Base-by-base conservation (phyloP, 441 rosid genomes). In the Euphorbia corollata region DNA sequence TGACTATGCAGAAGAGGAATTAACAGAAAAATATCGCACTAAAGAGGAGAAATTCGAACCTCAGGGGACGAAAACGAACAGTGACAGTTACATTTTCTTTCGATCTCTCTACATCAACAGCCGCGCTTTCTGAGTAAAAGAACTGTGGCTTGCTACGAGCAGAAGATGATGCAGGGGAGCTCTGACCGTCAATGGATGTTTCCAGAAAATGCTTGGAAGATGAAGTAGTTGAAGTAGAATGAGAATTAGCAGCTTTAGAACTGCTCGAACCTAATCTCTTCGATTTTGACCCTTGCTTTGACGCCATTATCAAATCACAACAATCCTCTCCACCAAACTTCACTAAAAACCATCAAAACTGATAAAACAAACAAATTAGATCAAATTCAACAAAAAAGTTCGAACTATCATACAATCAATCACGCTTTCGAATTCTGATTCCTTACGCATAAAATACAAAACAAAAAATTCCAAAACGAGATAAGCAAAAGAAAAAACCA, bases 1-100 rank as follows among this genome's bases (percentile, higher is more conserved):
- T 23, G 59, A 11, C 30, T 6, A 36, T 12, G 34, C 3, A 7
- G 53, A 63, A 27, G 5, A 45, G 48, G 54, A 23, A 12, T 12
- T 45, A 27, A 20, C 13, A 54, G 4, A 20, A 20, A 15, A 19
- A 54, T 54, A 19, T 13, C 0, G 23, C 2, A 8, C 57, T 5
- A 41, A 64, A 27, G 45, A 59, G 4, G 41, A 43, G 64, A 8
- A 63, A 58, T 20, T 32, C 68, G 72, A 64, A 94, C 99, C 97
- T 90, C 73, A 95, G 86, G 3, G 99, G 99, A 45, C 99, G 96
- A 77, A 95, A 95, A 54, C 99, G 92, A 69, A 90, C 98, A 2
- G 99, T 95, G 24, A 95, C 98, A 0, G 98, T 90, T 71, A 95
- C 97, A 50, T 94, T 89, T 69, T 94, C 99, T 80, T 88, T 94